These are phyloP conservation scores for Diatrype stigma DNA, from an alignment of 2,329 filamentous ascomycete species.

Conservation along the genomic window DNA sequence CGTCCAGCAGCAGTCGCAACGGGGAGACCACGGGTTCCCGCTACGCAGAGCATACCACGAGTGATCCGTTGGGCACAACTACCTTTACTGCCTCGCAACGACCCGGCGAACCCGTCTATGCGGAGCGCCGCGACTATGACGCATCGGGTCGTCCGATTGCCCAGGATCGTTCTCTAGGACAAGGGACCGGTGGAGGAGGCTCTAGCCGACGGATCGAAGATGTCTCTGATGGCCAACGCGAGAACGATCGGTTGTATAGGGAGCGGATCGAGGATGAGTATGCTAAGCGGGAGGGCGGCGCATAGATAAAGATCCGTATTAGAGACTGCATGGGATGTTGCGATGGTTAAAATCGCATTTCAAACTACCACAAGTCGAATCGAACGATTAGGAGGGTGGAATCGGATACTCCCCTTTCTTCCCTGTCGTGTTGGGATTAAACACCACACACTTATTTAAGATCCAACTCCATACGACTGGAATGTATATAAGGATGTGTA, in stretches of 20 bases:
- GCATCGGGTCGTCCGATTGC: conserved; percentile 11
- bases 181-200: conserved; percentile 1
- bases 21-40: conserved; percentile 13
- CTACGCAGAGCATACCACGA: conserved; percentile 11
- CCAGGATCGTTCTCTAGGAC: conserved; percentile 3
- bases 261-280: conserved; percentile 17
- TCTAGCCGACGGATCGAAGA: conserved; percentile 14
- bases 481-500: too few species aligned
- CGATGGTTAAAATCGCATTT: too few species aligned
- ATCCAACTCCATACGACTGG: too few species aligned
- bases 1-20: conserved; percentile 8
- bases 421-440: too few species aligned
- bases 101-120: conserved; percentile 8
- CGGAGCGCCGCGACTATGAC: conserved; percentile 15
- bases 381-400: too few species aligned
- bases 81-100: conserved; percentile 11
- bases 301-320: too few species aligned
- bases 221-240: conserved; percentile 10
- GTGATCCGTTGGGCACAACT: conserved; percentile 13
- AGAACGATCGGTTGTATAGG: conserved; percentile 12
- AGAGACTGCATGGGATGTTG: too few species aligned
- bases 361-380: too few species aligned
- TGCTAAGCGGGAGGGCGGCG: conserved; percentile 15
- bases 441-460: too few species aligned
- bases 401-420: too few species aligned